phyloP scores from a whole-genome alignment of 169 alveolate species.

The Miamiensis avidus region DNA sequence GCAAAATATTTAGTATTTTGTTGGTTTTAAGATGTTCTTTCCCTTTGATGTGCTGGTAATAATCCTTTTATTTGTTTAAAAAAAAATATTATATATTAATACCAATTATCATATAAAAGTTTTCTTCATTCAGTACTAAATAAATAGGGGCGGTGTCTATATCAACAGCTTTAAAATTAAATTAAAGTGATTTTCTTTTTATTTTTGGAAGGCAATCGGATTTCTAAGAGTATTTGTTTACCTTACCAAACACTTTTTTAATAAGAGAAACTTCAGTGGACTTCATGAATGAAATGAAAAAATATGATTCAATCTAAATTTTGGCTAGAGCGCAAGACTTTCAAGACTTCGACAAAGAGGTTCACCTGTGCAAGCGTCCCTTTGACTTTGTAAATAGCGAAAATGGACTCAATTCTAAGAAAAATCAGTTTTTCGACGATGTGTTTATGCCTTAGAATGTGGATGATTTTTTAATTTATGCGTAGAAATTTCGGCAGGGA shows the following conservation, averaged over 20 bases:
- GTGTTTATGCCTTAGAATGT: not conserved
- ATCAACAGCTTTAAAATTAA: not conserved
- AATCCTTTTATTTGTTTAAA: not conserved
- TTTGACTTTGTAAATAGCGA: not conserved
- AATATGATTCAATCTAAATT: too few species aligned
- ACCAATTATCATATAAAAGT: not conserved
- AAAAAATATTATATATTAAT: too few species aligned
- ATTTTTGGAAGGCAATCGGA: not conserved
- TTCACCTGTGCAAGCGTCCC: not conserved
- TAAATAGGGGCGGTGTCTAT: not conserved
- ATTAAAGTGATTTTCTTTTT: not conserved
- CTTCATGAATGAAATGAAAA: too few species aligned
- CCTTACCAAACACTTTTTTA: not conserved
- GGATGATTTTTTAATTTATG: not conserved
- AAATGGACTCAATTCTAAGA: not conserved
- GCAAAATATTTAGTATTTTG: not conserved
- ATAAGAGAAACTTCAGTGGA: not conserved
- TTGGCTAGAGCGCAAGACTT: not conserved
- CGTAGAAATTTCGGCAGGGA: not conserved
- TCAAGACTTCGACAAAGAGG: not conserved
- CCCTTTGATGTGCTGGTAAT: not conserved
- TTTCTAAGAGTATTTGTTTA: not conserved
- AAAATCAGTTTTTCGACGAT: not conserved
- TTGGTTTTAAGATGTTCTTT: not conserved
- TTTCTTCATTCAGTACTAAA: not conserved